Conservation (phyloP, 2,329 filamentous ascomycete genomes). For the Fusarium sp. region DNA sequence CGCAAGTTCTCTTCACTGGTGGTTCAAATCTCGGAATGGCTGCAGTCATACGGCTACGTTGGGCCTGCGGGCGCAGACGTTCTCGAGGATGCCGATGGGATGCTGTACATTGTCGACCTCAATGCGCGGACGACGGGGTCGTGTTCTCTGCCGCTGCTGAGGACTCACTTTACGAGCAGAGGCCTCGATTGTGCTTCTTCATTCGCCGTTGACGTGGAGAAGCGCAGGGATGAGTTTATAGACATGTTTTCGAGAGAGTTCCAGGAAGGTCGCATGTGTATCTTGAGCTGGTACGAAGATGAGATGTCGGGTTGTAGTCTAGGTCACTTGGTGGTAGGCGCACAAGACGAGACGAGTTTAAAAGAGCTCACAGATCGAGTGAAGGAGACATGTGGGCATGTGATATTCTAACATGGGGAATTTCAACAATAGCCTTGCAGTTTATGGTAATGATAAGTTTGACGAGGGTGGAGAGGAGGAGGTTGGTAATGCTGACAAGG, state of each 20-base stretch:
- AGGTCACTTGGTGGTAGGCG: slow-evolving; percentile 46
- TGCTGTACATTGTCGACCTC: slow-evolving; percentile 46
- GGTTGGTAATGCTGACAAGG: neutral
- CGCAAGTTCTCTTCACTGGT: slow-evolving; percentile 41
- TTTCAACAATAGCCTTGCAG: neutral
- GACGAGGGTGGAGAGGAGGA: neutral
- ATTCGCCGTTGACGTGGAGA: slow-evolving; percentile 42
- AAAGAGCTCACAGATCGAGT: slow-evolving; percentile 39
- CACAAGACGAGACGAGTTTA: slow-evolving; percentile 37
- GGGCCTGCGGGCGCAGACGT: slow-evolving; percentile 48
- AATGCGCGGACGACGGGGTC: slow-evolving; percentile 48
- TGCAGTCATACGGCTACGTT: slow-evolving; percentile 44
- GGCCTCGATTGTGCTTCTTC: slow-evolving; percentile 43
- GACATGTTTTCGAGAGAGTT: slow-evolving; percentile 40
- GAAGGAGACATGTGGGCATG: slow-evolving; percentile 41
- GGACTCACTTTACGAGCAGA: slow-evolving; percentile 42
- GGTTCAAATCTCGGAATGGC: slow-evolving; percentile 39
- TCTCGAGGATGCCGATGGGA: slow-evolving; percentile 40
- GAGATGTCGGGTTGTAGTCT: slow-evolving; percentile 39
- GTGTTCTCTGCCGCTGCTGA: slow-evolving; percentile 44
- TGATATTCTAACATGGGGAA: slow-evolving; percentile 41
- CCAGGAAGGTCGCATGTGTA: slow-evolving; percentile 42
- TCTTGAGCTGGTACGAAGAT: slow-evolving; percentile 48
- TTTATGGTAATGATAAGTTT: neutral
- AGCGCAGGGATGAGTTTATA: slow-evolving; percentile 41